phyloP scores from a whole-genome alignment of 2,329 filamentous ascomycete species.

The Pseudocercospora ulei region DNA sequence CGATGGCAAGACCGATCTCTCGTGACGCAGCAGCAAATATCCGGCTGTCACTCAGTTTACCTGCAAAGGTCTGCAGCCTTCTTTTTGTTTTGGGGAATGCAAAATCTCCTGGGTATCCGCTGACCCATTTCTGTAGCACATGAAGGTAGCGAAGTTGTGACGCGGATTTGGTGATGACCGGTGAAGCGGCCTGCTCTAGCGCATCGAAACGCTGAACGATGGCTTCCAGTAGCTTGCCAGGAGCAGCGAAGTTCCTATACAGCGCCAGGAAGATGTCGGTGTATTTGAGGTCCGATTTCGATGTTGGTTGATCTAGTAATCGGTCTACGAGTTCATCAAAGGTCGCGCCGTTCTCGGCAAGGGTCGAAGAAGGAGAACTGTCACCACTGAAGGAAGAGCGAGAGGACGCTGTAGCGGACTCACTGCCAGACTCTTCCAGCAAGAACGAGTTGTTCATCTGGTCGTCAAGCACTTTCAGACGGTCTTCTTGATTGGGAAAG shows the following conservation, averaged over 20 bases:
- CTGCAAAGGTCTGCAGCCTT: constrained; percentile 64
- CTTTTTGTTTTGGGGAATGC: constrained; percentile 64
- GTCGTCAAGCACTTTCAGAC: constrained; percentile 36
- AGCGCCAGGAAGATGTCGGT: constrained; percentile 79
- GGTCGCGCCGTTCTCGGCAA: constrained; percentile 48
- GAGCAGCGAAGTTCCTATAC: constrained; percentile 86
- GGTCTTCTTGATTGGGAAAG: constrained; percentile 25
- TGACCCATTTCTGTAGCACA: constrained; percentile 80
- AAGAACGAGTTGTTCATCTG: constrained; percentile 49
- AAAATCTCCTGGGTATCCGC: constrained; percentile 85
- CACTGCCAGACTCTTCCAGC: constrained; percentile 58
- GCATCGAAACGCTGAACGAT: constrained; percentile 68
- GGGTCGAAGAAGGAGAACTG: constrained; percentile 22
- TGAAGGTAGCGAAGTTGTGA: constrained; percentile 75
- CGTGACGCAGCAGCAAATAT: constrained; percentile 77
- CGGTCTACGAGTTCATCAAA: constrained; percentile 61
- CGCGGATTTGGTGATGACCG: constrained; percentile 66
- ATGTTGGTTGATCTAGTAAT: constrained; percentile 70
- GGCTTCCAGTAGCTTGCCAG: constrained; percentile 63
- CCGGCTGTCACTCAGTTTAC: constrained; percentile 61
- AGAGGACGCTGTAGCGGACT: constrained; percentile 51
- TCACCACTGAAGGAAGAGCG: constrained; percentile 58
- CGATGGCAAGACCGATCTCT: constrained; percentile 72
- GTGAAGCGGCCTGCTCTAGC: constrained; percentile 55
- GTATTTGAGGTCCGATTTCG: constrained; percentile 82